Conservation (phyloP, 1,139 yeast species). For the Geotrichum armillariae region DNA sequence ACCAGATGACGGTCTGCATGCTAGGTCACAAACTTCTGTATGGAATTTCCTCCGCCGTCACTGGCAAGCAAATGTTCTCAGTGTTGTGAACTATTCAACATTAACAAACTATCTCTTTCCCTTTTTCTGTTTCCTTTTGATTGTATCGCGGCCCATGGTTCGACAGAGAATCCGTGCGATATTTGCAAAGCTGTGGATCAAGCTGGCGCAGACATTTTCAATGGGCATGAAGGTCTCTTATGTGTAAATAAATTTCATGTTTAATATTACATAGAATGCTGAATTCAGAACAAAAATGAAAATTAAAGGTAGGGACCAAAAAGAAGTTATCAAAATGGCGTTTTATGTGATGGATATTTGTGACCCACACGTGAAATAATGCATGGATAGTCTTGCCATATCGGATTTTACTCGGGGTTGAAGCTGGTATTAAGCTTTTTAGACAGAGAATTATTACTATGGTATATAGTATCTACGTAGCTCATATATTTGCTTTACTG, state of each 20-base stretch:
- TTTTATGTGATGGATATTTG: too few species aligned
- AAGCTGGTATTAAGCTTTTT: too few species aligned
- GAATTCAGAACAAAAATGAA: background rate
- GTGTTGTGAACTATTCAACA: conserved; percentile 1
- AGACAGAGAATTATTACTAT: too few species aligned
- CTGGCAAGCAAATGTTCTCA: conserved; percentile 3
- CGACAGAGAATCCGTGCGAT: background rate
- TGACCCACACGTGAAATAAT: too few species aligned
- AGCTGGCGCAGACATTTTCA: conserved; percentile 10
- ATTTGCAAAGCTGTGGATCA: conserved; percentile 6
- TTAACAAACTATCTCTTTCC: conserved; percentile 6
- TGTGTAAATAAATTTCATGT: background rate
- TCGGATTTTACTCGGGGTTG: too few species aligned
- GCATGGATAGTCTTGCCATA: too few species aligned
- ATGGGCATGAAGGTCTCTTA: conserved; percentile 21
- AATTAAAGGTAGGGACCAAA: too few species aligned
- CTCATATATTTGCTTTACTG: too few species aligned
- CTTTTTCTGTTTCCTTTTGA: conserved; percentile 1
- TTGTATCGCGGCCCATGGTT: conserved; percentile 7
- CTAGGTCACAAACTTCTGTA: background rate
- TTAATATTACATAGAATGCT: background rate
- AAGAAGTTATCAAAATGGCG: too few species aligned
- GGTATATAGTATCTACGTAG: too few species aligned
- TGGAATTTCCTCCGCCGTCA: conserved; percentile 7
- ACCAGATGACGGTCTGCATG: background rate